phyloP scores from a whole-genome alignment of 2,329 filamentous ascomycete genomes.

The Lecanosticta acicola region DNA sequence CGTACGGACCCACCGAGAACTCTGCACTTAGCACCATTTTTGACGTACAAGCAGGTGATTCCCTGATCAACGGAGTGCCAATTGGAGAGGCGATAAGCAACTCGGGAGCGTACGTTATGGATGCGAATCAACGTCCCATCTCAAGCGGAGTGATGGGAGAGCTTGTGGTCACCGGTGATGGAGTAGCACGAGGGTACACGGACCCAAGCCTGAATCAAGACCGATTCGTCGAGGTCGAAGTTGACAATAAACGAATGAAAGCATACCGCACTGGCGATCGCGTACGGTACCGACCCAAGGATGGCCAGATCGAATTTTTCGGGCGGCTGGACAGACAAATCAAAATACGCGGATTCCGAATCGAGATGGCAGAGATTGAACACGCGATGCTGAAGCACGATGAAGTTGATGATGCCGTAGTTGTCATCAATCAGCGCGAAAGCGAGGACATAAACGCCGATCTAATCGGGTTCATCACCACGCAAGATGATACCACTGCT shows the following conservation, averaged over 20 bases:
- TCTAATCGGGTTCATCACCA: conserved; percentile 5
- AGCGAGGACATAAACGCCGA: conserved; percentile 1
- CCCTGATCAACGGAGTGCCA: conserved; percentile 2
- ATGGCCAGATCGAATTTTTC: conserved; percentile 13
- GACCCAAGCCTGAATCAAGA: conserved; percentile 1
- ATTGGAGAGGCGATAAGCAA: conserved; percentile 4
- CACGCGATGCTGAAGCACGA: conserved; percentile 5
- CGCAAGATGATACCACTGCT: background rate
- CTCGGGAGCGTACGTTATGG: conserved; percentile 7
- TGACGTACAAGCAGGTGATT: conserved; percentile 1
- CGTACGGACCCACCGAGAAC: conserved; percentile 8
- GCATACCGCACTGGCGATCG: conserved; percentile 9
- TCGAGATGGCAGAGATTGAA: conserved; percentile 18
- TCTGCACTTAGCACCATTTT: conserved; percentile 5
- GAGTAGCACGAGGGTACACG: conserved; percentile 6
- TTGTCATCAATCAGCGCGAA: conserved; percentile 1
- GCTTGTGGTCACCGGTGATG: conserved; percentile 6
- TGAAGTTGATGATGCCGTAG: conserved; percentile 5
- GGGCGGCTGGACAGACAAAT: conserved; percentile 16
- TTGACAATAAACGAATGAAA: background rate
- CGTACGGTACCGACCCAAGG: conserved; percentile 3
- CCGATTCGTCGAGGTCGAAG: conserved; percentile 3
- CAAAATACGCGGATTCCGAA: conserved; percentile 17
- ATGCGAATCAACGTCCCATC: conserved; percentile 4
- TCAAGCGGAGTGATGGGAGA: conserved; percentile 7